Evolutionary conservation across 306 rosid species (phyloP), one percentile per base, ranked within the genome.

Genomic region (Abrus precatorius): DNA sequence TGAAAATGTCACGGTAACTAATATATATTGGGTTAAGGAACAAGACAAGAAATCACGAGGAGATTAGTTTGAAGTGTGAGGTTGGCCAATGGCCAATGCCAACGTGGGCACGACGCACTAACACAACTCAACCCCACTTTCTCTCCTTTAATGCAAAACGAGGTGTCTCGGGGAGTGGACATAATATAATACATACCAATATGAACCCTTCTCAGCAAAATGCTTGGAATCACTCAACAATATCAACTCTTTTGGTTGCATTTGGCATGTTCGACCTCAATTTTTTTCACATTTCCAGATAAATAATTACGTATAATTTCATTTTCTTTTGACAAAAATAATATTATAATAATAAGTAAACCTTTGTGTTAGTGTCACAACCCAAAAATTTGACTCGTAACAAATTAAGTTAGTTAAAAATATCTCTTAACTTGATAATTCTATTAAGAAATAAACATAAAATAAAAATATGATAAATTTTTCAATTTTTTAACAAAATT

Each of bases 41-140:
- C 9, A 71, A 72, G 77, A 53, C 77, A 44, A 67, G 38, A 36
- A 53, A 66, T 28, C 72, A 66, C 53, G 20, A 20, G 72, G 33
- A 41, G 9, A 54, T 72, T 53, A 36, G 52, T 72, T 72, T 72
- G 45, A 14, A 54, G 47, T 0, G 47, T n/a, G 49, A 71, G 20
- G 2, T 53, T 52, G 3, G 0, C 9, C 57, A 11, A 29, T 52
- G 3, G 0, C 9, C 57, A 11, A 29, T 75, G 60, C 71, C 61
- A 75, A 33, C 8, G 72, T 75, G 80, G 80, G 20, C 80, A 32
- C 80, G 5, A 47, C 11, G 59, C 60, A 60, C 70, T 28, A 14
- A 5, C 38, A 52, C 44, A 30, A 50, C 48, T 70, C 75, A 48
- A 3, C 64, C 56, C 47, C 80, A 60, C 70, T 57, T 57, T 43